These are phyloP conservation scores for Lindgomyces ingoldianus DNA, from an alignment of 495 filamentous ascomycete genomes.

Conservation along the genomic window DNA sequence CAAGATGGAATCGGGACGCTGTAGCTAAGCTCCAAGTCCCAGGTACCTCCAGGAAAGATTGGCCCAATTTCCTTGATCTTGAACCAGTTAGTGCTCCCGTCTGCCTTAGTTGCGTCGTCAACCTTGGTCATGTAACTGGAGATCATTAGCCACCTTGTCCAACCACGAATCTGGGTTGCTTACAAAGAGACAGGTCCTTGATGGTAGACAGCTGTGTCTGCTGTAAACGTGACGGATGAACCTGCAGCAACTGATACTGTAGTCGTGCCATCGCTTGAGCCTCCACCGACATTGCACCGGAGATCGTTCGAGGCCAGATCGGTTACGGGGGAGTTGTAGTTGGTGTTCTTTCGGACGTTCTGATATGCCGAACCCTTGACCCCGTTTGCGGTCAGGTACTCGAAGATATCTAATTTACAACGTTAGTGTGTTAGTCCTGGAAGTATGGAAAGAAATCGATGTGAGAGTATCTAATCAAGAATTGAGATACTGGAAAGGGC, in stretches of 20 bases:
- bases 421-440: not conserved
- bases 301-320: constrained; percentile 55
- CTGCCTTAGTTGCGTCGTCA: constrained; percentile 26
- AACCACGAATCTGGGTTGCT: not conserved
- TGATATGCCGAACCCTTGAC: constrained; percentile 52
- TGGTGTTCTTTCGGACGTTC: constrained; percentile 57
- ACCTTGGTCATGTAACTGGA: constrained; percentile 45
- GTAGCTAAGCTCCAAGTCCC: constrained; percentile 46
- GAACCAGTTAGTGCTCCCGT: constrained; percentile 38
- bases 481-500: too few relatives aligned
- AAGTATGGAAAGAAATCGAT: too few relatives aligned
- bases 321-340: constrained; percentile 61
- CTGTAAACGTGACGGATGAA: constrained; percentile 53
- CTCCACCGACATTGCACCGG: constrained; percentile 60
- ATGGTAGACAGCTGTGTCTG: constrained; percentile 58
- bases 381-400: constrained; percentile 51
- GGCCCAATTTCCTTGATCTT: constrained; percentile 44
- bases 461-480: too few relatives aligned
- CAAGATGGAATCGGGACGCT: constrained; percentile 39
- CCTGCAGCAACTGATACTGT: constrained; percentile 55
- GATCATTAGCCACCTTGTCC: not conserved
- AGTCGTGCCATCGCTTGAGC: constrained; percentile 49
- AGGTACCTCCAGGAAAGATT: constrained; percentile 34
- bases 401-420: constrained; percentile 45
- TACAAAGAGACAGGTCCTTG: constrained; percentile 57